Conservation (phyloP, 2,329 filamentous ascomycete genomes). For the Pestalotiopsis sp. region DNA sequence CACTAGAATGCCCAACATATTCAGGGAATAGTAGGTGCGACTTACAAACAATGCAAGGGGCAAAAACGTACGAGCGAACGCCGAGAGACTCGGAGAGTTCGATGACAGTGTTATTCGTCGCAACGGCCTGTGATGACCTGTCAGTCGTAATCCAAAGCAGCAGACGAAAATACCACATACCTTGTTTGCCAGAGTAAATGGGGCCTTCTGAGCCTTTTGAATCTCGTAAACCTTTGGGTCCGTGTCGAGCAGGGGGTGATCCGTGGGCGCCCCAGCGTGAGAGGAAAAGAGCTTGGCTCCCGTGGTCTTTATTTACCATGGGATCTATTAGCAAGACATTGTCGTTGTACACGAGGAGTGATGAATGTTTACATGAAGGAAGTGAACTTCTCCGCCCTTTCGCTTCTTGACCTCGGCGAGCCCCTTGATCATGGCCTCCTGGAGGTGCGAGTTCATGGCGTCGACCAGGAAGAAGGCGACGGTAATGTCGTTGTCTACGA, state of each 20-base stretch:
- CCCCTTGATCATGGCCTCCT: constrained; percentile 46
- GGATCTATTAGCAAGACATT: neutral
- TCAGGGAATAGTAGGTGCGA: neutral
- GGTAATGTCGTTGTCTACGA: constrained; percentile 46
- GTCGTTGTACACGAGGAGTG: neutral
- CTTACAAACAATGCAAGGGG: constrained; percentile 54
- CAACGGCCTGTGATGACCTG: constrained; percentile 34
- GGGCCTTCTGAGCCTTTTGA: constrained; percentile 39
- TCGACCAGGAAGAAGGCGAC: constrained; percentile 53
- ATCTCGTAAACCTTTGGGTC: constrained; percentile 45
- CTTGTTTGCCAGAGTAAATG: constrained; percentile 24
- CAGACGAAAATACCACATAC: too few relatives aligned
- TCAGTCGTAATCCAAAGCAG: too few relatives aligned
- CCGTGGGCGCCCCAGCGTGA: constrained; percentile 45
- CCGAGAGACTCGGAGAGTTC: constrained; percentile 43
- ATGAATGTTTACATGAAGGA: too few relatives aligned
- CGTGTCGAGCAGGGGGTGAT: constrained; percentile 44
- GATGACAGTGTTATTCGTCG: constrained; percentile 45
- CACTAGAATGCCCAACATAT: neutral
- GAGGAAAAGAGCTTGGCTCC: constrained; percentile 57
- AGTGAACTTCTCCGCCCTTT: constrained; percentile 46
- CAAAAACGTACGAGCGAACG: constrained; percentile 54
- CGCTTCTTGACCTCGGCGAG: constrained; percentile 44
- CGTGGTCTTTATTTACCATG: constrained; percentile 36
- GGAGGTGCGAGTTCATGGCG: constrained; percentile 33